A percentile compares a stretch with the other conserved stretches of the same genome.
Conservation (phyloP, 192 early-diverging fungal species). For the Coemansia sp. region DNA sequence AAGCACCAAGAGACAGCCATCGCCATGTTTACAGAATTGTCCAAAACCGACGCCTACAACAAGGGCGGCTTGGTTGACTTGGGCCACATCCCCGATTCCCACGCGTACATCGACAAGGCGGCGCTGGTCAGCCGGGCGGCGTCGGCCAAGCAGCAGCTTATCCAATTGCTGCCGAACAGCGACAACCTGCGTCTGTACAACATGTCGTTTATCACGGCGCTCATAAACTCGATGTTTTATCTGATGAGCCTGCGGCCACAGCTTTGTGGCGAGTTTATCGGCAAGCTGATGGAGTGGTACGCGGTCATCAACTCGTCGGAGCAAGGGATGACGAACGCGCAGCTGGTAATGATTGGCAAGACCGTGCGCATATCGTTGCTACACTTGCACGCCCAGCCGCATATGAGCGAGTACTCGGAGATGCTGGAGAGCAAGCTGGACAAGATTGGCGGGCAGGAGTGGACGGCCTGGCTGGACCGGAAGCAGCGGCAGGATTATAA, state of each 20-base stretch:
- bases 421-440: conserved; percentile 45
- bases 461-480: conserved; percentile 43
- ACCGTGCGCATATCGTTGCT: conserved; percentile 45
- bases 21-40: conserved; percentile 25
- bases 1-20: conserved; percentile 53
- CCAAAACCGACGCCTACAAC: not conserved
- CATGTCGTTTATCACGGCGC: conserved; percentile 50
- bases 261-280: conserved; percentile 36
- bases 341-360: conserved; percentile 42
- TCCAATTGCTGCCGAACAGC: conserved; percentile 49
- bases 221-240: conserved; percentile 47
- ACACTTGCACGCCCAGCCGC: conserved; percentile 36
- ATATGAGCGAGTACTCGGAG: conserved; percentile 36
- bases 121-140: conserved; percentile 34
- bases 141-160: conserved; percentile 38
- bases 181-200: conserved; percentile 48
- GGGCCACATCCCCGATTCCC: conserved; percentile 17
- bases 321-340: conserved; percentile 40
- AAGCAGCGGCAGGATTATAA: conserved; percentile 21
- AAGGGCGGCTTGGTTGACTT: conserved; percentile 14
- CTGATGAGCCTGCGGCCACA: conserved; percentile 53
- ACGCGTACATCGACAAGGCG: conserved; percentile 31
- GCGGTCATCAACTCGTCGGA: conserved; percentile 45
- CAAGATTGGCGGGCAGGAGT: conserved; percentile 43
- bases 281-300: conserved; percentile 43